Evolutionary conservation across 2,329 filamentous ascomycete species (phyloP), one percentile per base, ranked within the genome.

Genomic region (Rutstroemia sp.): DNA sequence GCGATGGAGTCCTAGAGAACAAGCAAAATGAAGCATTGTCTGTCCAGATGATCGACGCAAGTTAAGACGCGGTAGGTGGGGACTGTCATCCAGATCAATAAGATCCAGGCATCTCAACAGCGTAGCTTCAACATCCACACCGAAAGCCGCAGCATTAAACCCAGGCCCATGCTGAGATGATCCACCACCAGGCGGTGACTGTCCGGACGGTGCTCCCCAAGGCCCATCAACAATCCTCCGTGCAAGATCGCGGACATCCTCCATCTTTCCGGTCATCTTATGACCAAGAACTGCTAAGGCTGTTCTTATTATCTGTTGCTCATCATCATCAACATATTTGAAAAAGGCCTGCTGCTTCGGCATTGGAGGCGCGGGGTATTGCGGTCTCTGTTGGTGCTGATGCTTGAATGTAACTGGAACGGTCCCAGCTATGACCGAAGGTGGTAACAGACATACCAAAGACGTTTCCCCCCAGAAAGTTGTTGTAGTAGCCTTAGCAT

Each of bases 1-100:
- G 48, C 87, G 81, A 60, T 85, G 81, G 63, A 90, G 80, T 5
- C 89, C 89, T 12, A 92, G 73, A 8, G 87, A 87, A 63, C 84
- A 88, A 2, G 88, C 88, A 60, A 92, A 76, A 65, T 94, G 89
- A 59, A 95, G 78, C 78, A 95, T 86, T 1, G 87, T 90, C 67
- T 92, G 88, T 0, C 89, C 89, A 12, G 83, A 88, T 1, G 80
- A 72, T 63, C 75, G 73, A 57, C 78, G 79, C 51, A 86, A 73
- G 66, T 94, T 88, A 60, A 88, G 81, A 25, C 79, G 80, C 14
- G 87, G 81, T 63, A 79, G 78, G 60, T 86, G 78, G 4, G 84
- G 79, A 66, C 81, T 89, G 63, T 91, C 86, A 67, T 90, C 86
- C 25, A 90, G 75, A 68, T 92, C 88, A 65, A 92, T 86, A 46